Evolutionary conservation across 139 green algal species (phyloP), one percentile per base, ranked within the genome.

Genomic region (Trebouxia sp.): DNA sequence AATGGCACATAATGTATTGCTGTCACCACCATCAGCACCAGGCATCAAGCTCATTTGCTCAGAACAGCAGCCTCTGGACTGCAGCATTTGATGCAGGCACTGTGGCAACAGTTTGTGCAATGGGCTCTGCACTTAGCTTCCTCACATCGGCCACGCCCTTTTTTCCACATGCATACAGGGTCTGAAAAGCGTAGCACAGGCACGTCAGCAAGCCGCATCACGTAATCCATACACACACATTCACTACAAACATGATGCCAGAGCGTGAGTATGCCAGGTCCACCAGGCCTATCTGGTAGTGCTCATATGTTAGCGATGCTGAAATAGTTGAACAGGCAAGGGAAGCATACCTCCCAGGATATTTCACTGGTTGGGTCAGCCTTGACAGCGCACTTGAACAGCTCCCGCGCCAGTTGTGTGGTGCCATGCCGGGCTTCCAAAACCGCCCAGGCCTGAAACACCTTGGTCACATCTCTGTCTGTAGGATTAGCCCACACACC

Each of bases 301-400:
- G 17, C 37, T 20, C 26, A 48, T 26, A 28, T 30, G 67, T 22
- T 12, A 5, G 1, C 38, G 5, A 39, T 22, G 15, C 7, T 12
- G 30, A 1, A 8, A 47, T 48, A 3, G 14, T 37, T 76, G 66
- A 76, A 12, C 17, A 24, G 1, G 17, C 1, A 30, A n/a, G 17
- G n/a, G 12, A 26, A 26, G 3, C 83, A 67, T 62, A 90, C 86
- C 77, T 82, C 67, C 94, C 93, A 97, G 17, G 86, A 87, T 1
- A 77, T 78, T 77, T 95, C 88, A 69, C 85, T 91, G 51, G 89
- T 87, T 32, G 94, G 88, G 89, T 96, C 89, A n/a, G 87, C 92
- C 72, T 93, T 93, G 6, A 98, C 80, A 0, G 93, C 95, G 32
- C 92, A 95, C 84, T 97, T 97, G 88, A 97, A 98, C 24, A 99